Evolutionary conservation across 1,284 basidiomycete genomes (phyloP).

Genomic region (Chiua sp.): DNA sequence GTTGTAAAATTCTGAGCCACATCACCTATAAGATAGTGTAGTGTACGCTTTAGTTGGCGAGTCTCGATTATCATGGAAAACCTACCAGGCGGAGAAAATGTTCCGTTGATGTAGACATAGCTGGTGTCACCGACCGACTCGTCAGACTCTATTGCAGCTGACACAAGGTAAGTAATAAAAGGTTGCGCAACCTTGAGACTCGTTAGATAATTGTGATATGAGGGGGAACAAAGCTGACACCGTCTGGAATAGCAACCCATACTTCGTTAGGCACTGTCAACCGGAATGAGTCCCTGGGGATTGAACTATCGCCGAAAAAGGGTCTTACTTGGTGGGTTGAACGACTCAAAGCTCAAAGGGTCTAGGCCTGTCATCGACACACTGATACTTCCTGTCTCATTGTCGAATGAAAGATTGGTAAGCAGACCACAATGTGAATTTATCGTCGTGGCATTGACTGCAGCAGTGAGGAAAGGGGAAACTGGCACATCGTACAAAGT

Average conservation of each 20-base stretch:
- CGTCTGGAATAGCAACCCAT: no score
- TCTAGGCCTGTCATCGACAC: no score
- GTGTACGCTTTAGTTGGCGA: no score
- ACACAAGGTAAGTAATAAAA: background rate
- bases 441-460: background rate
- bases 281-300: background rate
- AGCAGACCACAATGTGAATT: background rate
- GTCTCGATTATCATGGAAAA: no score
- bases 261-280: no score
- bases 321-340: no score
- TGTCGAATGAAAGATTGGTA: background rate
- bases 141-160: background rate
- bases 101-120: background rate
- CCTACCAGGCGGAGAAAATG: background rate
- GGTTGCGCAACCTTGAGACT: no score
- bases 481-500: background rate
- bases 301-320: no score
- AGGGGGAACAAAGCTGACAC: no score
- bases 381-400: no score
- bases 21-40: background rate
- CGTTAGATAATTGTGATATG: no score
- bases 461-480: background rate
- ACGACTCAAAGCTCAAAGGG: no score
- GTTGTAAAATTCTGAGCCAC: background rate
- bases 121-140: background rate